A percentile compares a stretch with the other conserved stretches of the same genome.
Conservation (phyloP, 1,284 basidiomycete genomes). For the Fomitopsis schrenkii region DNA sequence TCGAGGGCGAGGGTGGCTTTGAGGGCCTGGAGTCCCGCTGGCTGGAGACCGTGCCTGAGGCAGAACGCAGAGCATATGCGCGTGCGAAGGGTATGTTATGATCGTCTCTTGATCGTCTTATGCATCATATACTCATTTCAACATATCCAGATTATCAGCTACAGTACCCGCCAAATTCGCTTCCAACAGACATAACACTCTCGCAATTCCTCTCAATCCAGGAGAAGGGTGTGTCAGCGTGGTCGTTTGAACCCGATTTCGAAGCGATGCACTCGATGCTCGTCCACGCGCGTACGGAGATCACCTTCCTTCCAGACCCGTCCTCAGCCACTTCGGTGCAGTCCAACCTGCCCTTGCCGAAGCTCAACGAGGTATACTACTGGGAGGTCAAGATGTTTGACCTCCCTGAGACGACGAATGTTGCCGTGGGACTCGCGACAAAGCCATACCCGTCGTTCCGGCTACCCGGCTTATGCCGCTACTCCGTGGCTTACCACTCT, state of each 20-base stretch:
- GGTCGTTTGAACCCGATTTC: conserved; percentile 97
- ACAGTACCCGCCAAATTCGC: conserved; percentile 90
- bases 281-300: conserved; percentile 91
- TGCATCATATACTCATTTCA: conserved; percentile 7
- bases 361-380: conserved; percentile 96
- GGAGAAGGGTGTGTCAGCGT: conserved; percentile 96
- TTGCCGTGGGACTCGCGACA: conserved; percentile 88
- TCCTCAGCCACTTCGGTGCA: conserved; percentile 90
- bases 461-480: conserved; percentile 83
- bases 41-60: conserved; percentile 81
- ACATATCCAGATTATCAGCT: conserved; percentile 74
- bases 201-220: conserved; percentile 97
- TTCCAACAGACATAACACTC: conserved; percentile 92
- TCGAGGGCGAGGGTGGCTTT: conserved; percentile 89
- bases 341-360: conserved; percentile 91
- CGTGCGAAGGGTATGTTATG: conserved; percentile 78
- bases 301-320: conserved; percentile 94
- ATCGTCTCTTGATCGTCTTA: background rate
- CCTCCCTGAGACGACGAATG: conserved; percentile 78
- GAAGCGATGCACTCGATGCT: conserved; percentile 88
- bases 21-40: conserved; percentile 90
- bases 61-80: conserved; percentile 68
- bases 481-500: conserved; percentile 96
- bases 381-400: conserved; percentile 99
- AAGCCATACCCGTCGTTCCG: conserved; percentile 94